Evolutionary conservation across 1,139 yeast genomes (phyloP), one percentile per base, ranked within the genome.

Genomic region (Yamadazyma diddensiae): DNA sequence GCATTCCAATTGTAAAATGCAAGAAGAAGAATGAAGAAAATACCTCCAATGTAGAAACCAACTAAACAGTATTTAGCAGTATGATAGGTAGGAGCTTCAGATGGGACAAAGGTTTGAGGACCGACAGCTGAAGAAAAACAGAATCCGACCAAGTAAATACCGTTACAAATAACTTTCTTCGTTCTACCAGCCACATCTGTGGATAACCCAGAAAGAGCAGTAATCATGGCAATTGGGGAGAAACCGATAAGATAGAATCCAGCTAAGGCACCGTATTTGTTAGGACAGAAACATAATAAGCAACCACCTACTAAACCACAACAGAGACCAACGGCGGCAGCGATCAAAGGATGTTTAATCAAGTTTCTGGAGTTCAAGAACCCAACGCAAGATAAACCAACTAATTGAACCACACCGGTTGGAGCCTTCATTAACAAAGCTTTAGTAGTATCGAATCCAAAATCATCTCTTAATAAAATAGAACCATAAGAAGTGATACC

Each of bases 281-380:
- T 13, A 2, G 14, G 15, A 8, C 79, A 71, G 52, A 72, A 76
- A 0, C 75, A 78, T 30, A 75, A 49, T 61, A 77, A 47, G 23
- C 70, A 69, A 11, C 76, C 47, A 3, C 68, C 66, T 20, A 61
- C 47, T 13, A 70, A 1, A 52, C 38, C 11, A 44, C 37, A 9
- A 53, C 44, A 29, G 27, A 34, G 28, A 9, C 46, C 46, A 15
- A 33, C 6, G 6, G 29, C 16, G 1, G 45, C 26, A 24, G 41
- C 31, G 9, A 39, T 24, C 22, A 40, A 35, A 3, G 44, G 46
- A 27, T 41, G 46, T 28, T 42, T 42, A 21, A 42, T 34, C 25
- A 40, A 27, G 4, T 26, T 32, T 15, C 27, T 31, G 11, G 25
- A 19, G 14, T 31, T 40, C 14, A 29, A 24, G 26, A 42, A 15